Evolutionary conservation across 1,139 yeast genomes (phyloP).

Genomic region (Suhomyces maxii): DNA sequence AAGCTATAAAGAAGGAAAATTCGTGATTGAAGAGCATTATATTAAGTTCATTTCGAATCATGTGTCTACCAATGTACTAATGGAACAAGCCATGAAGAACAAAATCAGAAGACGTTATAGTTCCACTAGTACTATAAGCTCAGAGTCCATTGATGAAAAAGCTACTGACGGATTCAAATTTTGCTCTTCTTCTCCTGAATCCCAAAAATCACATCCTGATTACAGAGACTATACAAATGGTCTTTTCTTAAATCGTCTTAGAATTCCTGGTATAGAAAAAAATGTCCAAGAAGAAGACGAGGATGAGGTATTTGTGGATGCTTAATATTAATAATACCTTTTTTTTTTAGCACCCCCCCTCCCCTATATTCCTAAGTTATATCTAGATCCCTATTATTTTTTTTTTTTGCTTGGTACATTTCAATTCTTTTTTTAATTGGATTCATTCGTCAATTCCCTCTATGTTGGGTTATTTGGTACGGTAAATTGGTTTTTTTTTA

Average conservation of each 20-base stretch:
- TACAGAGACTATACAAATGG: constrained; percentile 19
- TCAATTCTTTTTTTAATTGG: constrained; percentile 3
- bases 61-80: constrained; percentile 20
- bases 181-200: neutral
- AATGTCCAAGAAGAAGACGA: constrained; percentile 28
- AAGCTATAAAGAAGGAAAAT: constrained; percentile 76
- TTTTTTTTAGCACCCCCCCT: neutral
- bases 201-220: constrained; percentile 7
- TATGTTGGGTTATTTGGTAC: neutral
- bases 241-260: constrained; percentile 19
- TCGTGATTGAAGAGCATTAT: constrained; percentile 59
- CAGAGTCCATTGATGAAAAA: constrained; percentile 12
- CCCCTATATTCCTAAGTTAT: neutral
- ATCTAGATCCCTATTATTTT: neutral
- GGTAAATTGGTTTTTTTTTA: neutral
- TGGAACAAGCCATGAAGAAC: constrained; percentile 30
- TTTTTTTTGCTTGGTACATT: constrained; percentile 4
- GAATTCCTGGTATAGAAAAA: constrained; percentile 19
- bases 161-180: constrained; percentile 9
- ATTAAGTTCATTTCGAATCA: constrained; percentile 18
- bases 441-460: neutral
- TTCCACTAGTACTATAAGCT: constrained; percentile 12
- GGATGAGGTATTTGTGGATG: constrained; percentile 31
- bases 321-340: constrained; percentile 10
- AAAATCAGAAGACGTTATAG: constrained; percentile 26